phyloP scores from a whole-genome alignment of 345 rosid genomes.

The Draba incana region DNA sequence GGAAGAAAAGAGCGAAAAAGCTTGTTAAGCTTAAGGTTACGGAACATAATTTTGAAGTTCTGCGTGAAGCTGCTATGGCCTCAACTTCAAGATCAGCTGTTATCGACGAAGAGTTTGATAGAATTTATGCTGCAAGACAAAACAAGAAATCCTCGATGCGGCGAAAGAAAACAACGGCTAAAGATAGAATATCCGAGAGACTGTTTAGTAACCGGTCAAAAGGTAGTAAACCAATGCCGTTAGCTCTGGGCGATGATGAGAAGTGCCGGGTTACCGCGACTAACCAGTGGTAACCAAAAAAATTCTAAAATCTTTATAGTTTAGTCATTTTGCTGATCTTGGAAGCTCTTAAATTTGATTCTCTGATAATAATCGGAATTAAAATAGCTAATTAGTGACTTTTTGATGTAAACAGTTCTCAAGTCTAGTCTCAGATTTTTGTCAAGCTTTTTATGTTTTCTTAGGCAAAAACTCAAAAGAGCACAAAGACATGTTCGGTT shows the following conservation, averaged over 20 bases:
- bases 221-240: conserved; percentile 55
- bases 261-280: conserved; percentile 70
- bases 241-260: conserved; percentile 64
- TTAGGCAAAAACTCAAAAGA: too few species aligned
- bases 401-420: neutral
- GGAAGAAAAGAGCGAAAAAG: too few species aligned
- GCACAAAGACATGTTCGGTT: conserved; percentile 23
- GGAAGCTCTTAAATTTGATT: conserved; percentile 4
- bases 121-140: conserved; percentile 38
- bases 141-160: conserved; percentile 68
- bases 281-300: conserved; percentile 70
- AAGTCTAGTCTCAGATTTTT: too few species aligned
- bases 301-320: too few species aligned
- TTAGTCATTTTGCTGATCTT: neutral
- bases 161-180: conserved; percentile 64
- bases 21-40: conserved; percentile 68
- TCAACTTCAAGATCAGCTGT: conserved; percentile 70
- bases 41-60: conserved; percentile 75
- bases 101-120: conserved; percentile 47
- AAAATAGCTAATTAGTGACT: neutral
- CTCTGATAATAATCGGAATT: neutral
- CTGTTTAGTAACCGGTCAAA: conserved; percentile 55
- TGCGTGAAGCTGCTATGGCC: conserved; percentile 77
- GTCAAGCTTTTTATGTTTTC: too few species aligned
- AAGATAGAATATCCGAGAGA: conserved; percentile 63